Evolutionary conservation across 306 rosid genomes (phyloP), one percentile per base, ranked within the genome.

Genomic region (Morella rubra): DNA sequence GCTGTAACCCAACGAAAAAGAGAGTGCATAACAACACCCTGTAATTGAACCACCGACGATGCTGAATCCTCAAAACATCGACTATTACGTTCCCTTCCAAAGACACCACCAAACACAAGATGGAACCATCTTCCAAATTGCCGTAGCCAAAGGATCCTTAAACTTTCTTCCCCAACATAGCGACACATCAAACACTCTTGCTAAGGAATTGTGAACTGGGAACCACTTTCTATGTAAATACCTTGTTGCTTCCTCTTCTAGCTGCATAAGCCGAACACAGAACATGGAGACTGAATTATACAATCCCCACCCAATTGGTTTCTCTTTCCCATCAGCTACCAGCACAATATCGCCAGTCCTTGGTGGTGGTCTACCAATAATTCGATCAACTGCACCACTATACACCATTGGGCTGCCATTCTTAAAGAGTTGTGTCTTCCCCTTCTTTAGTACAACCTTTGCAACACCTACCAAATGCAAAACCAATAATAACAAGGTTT

Each of bases 401-500:
- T 94, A 91, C 45, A 92, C 97, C 97, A 92, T 94, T 42, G 98
- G 97, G 75, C 93, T 94, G 15, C 98, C 98, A 87, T 90, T 96
- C 89, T 94, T 94, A 84, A 94, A 94, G 76, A 91, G 88, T 27
- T 94, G 97, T 22, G 98, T 84, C 89, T 94, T 94, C 76, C 96
- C 98, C 82, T 90, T 94, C 72, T 94, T 94, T 7, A 94, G 87
- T 19, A 94, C 96, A 69, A 94, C 95, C 85, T 85, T 94, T 22
- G 97, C 96, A 81, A 90, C 51, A 64, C 97, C 98, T 95, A 84
- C 84, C 82, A 82, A 82, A 71, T 82, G 60, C 75, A 82, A 32
- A 82, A 80, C 87, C 81, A 72, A 66, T 77, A 22, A 81, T 52
- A 46, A 76, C 60, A 79, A 82, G 11, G 56, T 84, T 81, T 80